Evolutionary conservation across 1,139 yeast species (phyloP).

Genomic region (Yamadazyma atmosphaerica): DNA sequence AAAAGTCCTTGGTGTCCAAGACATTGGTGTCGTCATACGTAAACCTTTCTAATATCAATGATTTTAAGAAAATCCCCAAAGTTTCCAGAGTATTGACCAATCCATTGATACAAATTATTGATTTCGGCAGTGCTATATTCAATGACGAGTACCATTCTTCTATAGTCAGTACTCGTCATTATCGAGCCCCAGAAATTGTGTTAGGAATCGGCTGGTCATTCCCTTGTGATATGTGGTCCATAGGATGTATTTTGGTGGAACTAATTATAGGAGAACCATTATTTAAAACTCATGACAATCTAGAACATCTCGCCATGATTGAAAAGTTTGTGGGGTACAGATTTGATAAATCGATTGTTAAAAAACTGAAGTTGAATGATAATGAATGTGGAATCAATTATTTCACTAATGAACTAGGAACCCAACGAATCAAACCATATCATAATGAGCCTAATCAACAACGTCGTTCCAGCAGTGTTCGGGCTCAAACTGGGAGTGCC

Average conservation of each 20-base stretch:
- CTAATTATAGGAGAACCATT: constrained; percentile 93
- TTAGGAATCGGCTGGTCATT: constrained; percentile 90
- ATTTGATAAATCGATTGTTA: constrained; percentile 41
- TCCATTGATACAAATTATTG: constrained; percentile 87
- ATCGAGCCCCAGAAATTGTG: constrained; percentile 96
- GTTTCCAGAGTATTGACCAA: constrained; percentile 59
- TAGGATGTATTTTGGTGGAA: constrained; percentile 92
- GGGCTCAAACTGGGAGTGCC: neutral
- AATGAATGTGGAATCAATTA: constrained; percentile 46
- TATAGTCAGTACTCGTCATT: constrained; percentile 92
- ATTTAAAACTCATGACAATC: constrained; percentile 91
- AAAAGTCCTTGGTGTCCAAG: constrained; percentile 33
- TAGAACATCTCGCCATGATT: constrained; percentile 95
- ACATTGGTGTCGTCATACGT: constrained; percentile 36
- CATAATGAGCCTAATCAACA: constrained; percentile 3
- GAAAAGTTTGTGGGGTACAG: constrained; percentile 63
- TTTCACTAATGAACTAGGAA: constrained; percentile 31
- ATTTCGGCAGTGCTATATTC: constrained; percentile 94
- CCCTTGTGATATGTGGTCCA: constrained; percentile 95
- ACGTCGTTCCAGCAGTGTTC: constrained; percentile 1
- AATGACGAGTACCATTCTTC: constrained; percentile 92
- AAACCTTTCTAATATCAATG: constrained; percentile 22
- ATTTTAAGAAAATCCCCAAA: constrained; percentile 36
- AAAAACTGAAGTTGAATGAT: constrained; percentile 33
- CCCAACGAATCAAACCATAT: neutral